Conservation (phyloP, 202 grass and related monocot species). For the Brachypodium distachyon region DNA sequence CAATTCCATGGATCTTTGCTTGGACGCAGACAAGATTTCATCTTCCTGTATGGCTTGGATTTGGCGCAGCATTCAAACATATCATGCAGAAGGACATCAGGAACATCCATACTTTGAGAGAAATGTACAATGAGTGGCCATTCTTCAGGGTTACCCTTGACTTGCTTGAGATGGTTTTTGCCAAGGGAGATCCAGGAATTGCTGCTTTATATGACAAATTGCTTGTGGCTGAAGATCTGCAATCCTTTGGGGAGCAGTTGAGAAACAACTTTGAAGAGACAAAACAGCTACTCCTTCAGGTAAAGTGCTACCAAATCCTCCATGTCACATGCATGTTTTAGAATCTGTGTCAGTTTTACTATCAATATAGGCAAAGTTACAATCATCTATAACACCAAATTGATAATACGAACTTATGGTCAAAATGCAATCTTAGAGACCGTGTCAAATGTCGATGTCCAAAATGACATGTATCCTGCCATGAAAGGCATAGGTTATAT, state of each 20-base stretch:
- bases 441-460: too few species aligned
- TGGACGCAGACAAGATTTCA: slow-evolving; percentile 99
- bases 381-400: background rate
- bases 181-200: slow-evolving; percentile 96
- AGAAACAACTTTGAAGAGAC: slow-evolving; percentile 88
- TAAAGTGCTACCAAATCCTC: slow-evolving; percentile 23
- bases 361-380: background rate
- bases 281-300: slow-evolving; percentile 87
- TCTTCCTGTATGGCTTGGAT: slow-evolving; percentile 98
- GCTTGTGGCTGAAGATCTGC: slow-evolving; percentile 71
- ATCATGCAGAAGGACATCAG: slow-evolving; percentile 68
- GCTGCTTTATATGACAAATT: slow-evolving; percentile 90
- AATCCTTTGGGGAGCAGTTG: slow-evolving; percentile 66
- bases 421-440: background rate
- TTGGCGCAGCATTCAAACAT: slow-evolving; percentile 76
- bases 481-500: background rate
- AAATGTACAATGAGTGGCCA: slow-evolving; percentile 99
- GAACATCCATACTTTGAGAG: slow-evolving; percentile 71
- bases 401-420: background rate
- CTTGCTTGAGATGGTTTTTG: slow-evolving; percentile 99
- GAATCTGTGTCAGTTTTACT: background rate
- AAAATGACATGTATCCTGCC: background rate
- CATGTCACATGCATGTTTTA: background rate
- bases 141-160: slow-evolving; percentile 99
- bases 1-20: slow-evolving; percentile 99